Percentiles rank a stretch among this genome's conserved stretches.
Conservation (phyloP, 2,329 filamentous ascomycete species). For the Torrubiella hemipterigena region DNA sequence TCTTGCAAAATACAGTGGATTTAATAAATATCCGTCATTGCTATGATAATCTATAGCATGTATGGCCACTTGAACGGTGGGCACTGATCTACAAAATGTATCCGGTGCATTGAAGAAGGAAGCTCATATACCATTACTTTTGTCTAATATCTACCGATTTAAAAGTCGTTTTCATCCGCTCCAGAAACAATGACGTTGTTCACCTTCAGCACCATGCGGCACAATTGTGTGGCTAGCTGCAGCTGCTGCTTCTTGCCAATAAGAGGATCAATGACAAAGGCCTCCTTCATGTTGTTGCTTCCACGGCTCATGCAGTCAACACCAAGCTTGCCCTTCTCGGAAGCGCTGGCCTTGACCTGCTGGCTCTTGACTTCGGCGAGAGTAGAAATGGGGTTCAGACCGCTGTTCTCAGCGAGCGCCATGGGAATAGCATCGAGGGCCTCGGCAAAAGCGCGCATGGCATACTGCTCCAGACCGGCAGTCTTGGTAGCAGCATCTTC, state of each 20-base stretch:
- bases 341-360: slow-evolving; percentile 64
- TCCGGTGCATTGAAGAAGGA: not conserved
- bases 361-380: slow-evolving; percentile 91
- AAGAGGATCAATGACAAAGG: slow-evolving; percentile 95
- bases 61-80: no score
- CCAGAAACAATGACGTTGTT: slow-evolving; percentile 94
- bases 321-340: slow-evolving; percentile 53
- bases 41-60: no score
- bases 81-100: no score
- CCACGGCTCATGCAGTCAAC: slow-evolving; percentile 97
- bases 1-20: no score
- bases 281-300: slow-evolving; percentile 93
- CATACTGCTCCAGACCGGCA: slow-evolving; percentile 95
- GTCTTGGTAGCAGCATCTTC: slow-evolving; percentile 93
- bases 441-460: slow-evolving; percentile 95
- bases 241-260: slow-evolving; percentile 98
- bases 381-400: slow-evolving; percentile 89
- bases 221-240: slow-evolving; percentile 90
- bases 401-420: slow-evolving; percentile 95
- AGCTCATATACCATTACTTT: slow-evolving; percentile 6
- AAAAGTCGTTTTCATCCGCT: slow-evolving; percentile 78
- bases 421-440: slow-evolving; percentile 89
- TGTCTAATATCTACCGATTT: slow-evolving; percentile 22
- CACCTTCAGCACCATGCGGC: slow-evolving; percentile 94
- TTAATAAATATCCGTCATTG: no score